Base-by-base conservation (phyloP, 2,329 filamentous ascomycete species). In the Penicillium psychrosexuale region DNA sequence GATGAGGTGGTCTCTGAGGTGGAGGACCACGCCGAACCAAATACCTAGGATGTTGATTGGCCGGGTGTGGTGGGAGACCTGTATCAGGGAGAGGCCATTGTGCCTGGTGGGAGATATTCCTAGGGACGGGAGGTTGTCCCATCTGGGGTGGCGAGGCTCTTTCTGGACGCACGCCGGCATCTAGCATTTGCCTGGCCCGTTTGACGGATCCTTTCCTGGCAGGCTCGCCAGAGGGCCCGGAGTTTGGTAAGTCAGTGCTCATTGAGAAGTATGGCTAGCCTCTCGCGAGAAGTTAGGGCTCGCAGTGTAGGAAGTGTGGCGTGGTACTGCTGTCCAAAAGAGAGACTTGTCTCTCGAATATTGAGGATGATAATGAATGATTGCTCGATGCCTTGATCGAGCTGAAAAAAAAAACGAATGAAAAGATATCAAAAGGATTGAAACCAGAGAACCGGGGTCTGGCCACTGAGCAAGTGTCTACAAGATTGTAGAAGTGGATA, bases 61-160 rank as follows among this genome's bases (percentile, higher is more conserved):
- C 53, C 19, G 66, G 61, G 8, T 65, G 68, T 27, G 63, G 51
- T 27, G 62, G 59, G 15, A 61, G 46, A 34, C 64, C 58, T 33
- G 66, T 54, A 45, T 70, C 67, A 58, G 74, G 68, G 9, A 80
- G 67, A 46, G 78, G 77, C 78, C 78, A 80, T 66, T 77, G 74
- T 36, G 73, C 72, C 56, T 70, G 68, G 47, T 73, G 73, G 9
- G 74, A 68, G n/a, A 58, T 49, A 34, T 66, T 49, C 37, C 61
- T 57, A 13, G 60, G 52, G 34, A 56, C 56, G 39, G 59, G 61
- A 37, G 48, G 58, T 8, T 49, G 17, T 39, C 19, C 22, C 46
- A 50, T 48, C 37, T 45, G 53, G 52, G 38, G 47, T 31, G 48
- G 56, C 37, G 53, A 45, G 50, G 52, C 46, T 56, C 45, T 47